Base-by-base conservation (phyloP, 129 eudicot species). In the Pseudognaphalium luteoalbum region DNA sequence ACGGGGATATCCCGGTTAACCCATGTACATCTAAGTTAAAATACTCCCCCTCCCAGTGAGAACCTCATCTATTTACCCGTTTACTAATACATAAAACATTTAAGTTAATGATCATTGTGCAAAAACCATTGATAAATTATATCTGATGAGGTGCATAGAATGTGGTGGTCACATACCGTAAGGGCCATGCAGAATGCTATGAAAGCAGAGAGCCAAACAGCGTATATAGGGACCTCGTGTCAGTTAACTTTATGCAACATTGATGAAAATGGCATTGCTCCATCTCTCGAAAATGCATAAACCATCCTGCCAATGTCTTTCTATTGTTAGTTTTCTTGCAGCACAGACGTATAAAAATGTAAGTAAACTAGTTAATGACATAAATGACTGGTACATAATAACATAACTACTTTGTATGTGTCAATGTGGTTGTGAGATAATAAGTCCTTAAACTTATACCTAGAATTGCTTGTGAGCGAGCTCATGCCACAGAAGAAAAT, bases 401-500 rank as follows among this genome's bases (percentile, higher is more conserved):
- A 25, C 28, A 25, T 25, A 62, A 61, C 15, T 8, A 42, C 50
- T 42, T 15, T 42, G 50, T 42, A 42, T 42, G 0, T 42, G 12
- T 42, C 50, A 42, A 35, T 35, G 41, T 19, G 28, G 28, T 25
- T 25, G 28, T 25, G 28, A 30, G 80, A 16, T 52, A 52, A 66
- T 66, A 58, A 68, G 37, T 67, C 21, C 30, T 41, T 29, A 35
- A 16, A 59, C 39, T 25, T 25, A 57, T 85, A 94, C 99, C 99
- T 91, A 37, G 99, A 95, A 83, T 95, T 95, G 89, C 99, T 95
- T 66, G 99, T 95, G 57, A 95, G 74, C 12, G 97, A 95, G 81
- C 97, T 91, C 99, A 95, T 95, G 77, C 90, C 99, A 76, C 99
- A 91, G 78, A 95, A 95, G 73, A 91, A 95, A 59, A 95, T 88